phyloP scores from a whole-genome alignment of 2,329 filamentous ascomycete genomes.

The Ascochyta clinopodiicola region DNA sequence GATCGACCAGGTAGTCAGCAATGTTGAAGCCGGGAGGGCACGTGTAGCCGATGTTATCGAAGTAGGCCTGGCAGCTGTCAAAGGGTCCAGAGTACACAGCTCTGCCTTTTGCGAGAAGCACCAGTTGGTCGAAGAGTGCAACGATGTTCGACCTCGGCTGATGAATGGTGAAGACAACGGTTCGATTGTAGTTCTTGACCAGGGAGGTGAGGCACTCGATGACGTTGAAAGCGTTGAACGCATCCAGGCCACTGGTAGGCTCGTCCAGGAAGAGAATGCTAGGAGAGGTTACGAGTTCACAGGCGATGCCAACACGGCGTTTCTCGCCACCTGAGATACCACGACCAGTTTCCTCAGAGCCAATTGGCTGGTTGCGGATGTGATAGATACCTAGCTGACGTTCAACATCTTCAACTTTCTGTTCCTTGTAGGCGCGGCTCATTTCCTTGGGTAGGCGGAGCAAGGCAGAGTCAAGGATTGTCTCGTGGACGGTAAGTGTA shows the following conservation, averaged over 20 bases:
- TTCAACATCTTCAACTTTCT: slow-evolving; percentile 90
- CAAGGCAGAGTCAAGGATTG: slow-evolving; percentile 91
- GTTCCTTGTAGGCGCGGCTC: slow-evolving; percentile 85
- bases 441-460: slow-evolving; percentile 92
- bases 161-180: slow-evolving; percentile 97
- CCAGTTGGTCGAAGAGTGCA: slow-evolving; percentile 91
- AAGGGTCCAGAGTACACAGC: slow-evolving; percentile 95
- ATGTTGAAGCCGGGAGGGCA: slow-evolving; percentile 99
- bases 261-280: slow-evolving; percentile 98
- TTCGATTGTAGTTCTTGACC: slow-evolving; percentile 95
- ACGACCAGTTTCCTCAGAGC: slow-evolving; percentile 92
- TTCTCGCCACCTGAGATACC: slow-evolving; percentile 98
- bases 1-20: slow-evolving; percentile 94
- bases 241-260: slow-evolving; percentile 93
- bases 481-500: slow-evolving; percentile 96
- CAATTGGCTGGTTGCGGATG: slow-evolving; percentile 93
- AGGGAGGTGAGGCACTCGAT: slow-evolving; percentile 93
- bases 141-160: slow-evolving; percentile 98
- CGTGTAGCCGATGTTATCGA: slow-evolving; percentile 87
- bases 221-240: slow-evolving; percentile 98
- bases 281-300: slow-evolving; percentile 95
- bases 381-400: slow-evolving; percentile 93
- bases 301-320: slow-evolving; percentile 93
- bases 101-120: slow-evolving; percentile 86
- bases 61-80: slow-evolving; percentile 85